Evolutionary conservation across 768 basidiomycete species (phyloP).

Genomic region (Phlegmacium glaucopus): DNA sequence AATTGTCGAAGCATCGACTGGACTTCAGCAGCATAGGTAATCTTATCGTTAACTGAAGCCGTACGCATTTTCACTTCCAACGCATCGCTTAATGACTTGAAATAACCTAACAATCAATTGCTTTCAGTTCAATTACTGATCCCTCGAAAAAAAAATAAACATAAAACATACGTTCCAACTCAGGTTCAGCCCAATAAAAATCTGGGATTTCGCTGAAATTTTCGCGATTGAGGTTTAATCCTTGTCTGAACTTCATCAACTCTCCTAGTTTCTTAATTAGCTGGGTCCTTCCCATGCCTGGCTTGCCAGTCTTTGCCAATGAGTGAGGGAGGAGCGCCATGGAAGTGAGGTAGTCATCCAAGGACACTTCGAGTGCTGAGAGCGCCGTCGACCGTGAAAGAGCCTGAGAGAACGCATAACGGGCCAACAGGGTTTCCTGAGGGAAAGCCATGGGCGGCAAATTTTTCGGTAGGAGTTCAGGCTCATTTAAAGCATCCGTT

Average conservation of each 20-base stretch:
- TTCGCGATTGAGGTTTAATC: constrained; percentile 84
- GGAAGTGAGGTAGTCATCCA: constrained; percentile 81
- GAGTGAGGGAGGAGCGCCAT: constrained; percentile 78
- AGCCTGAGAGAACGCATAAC: constrained; percentile 91
- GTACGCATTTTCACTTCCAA: constrained; percentile 85
- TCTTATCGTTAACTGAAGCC: constrained; percentile 84
- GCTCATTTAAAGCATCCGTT: constrained; percentile 53
- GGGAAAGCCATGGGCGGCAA: constrained; percentile 58
- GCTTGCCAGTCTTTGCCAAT: constrained; percentile 76
- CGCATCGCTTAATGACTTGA: constrained; percentile 80
- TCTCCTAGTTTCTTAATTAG: constrained; percentile 92
- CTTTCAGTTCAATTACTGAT: neutral
- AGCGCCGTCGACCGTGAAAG: constrained; percentile 86
- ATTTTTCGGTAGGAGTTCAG: constrained; percentile 39
- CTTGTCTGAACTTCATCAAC: constrained; percentile 89
- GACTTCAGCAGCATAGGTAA: constrained; percentile 85
- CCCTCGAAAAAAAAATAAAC: neutral
- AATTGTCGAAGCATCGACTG: constrained; percentile 89
- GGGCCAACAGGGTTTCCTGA: constrained; percentile 70
- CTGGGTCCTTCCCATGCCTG: constrained; percentile 73
- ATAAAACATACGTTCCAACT: constrained; percentile 64
- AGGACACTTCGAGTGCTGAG: constrained; percentile 79
- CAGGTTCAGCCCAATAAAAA: constrained; percentile 94
- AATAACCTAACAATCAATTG: constrained; percentile 49
- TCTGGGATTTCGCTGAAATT: constrained; percentile 89